Evolutionary conservation across 2,329 filamentous ascomycete genomes (phyloP).

Genomic region (Chaetothyriales sp.): DNA sequence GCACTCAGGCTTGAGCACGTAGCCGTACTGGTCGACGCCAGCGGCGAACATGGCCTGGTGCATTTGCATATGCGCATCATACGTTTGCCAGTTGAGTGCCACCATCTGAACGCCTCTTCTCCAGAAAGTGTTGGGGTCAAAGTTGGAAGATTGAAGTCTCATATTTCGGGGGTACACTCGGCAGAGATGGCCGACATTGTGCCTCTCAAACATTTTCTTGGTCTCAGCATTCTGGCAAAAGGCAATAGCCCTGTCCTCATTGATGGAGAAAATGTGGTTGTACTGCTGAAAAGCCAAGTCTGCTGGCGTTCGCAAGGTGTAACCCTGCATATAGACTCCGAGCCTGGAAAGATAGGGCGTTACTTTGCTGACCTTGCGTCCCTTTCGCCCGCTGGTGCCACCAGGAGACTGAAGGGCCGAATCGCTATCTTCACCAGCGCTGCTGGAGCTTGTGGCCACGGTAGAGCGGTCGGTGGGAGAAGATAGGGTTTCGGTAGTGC

Average conservation of each 20-base stretch:
- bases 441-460: conserved; percentile 39
- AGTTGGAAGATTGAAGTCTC: conserved; percentile 78
- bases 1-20: conserved; percentile 81
- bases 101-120: conserved; percentile 94
- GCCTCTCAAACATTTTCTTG: conserved; percentile 65
- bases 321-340: conserved; percentile 59
- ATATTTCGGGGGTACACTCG: conserved; percentile 79
- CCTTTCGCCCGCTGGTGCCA: conserved; percentile 46
- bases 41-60: conserved; percentile 97
- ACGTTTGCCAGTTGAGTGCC: conserved; percentile 96
- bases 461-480: conserved; percentile 39
- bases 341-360: conserved; percentile 67
- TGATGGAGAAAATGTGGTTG: conserved; percentile 93
- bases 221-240: conserved; percentile 60
- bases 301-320: conserved; percentile 75
- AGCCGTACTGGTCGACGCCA: conserved; percentile 71
- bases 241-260: conserved; percentile 73
- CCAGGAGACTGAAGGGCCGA: conserved; percentile 32
- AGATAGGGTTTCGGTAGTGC: conserved; percentile 36
- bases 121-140: conserved; percentile 88
- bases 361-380: conserved; percentile 63
- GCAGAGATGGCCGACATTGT: conserved; percentile 86
- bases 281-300: conserved; percentile 64
- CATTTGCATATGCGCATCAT: conserved; percentile 86
- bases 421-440: conserved; percentile 66